Evolutionary conservation across 1,139 yeast species (phyloP), one percentile per base, ranked within the genome.

Genomic region (Debaryomyces nepalensis): DNA sequence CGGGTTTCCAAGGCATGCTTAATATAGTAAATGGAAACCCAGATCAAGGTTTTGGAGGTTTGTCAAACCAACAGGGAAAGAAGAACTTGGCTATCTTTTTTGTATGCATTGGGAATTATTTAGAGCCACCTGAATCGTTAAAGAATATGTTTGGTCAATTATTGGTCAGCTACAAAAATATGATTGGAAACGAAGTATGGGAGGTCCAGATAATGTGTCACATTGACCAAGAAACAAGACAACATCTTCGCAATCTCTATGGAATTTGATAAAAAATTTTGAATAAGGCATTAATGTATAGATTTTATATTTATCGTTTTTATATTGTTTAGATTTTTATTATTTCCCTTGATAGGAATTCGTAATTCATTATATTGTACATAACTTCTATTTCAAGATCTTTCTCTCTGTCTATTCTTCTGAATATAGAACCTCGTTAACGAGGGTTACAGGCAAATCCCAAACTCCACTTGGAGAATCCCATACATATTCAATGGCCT

Each of bases 1-100:
- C 88, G 3, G 82, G 91, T 1, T 86, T 84, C 59, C 73, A 73
- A 46, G 97, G 96, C 3, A 83, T 89, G 82, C 75, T 88, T 54
- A 75, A 76, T 44, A 74, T 80, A 30, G 73, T 88, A n/a, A 70
- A 75, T 35, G 64, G 68, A 16, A 84, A 86, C 57, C 96, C 96
- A 1, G 76, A 78, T 35, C 58, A 59, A 21, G 87, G 84, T 0
- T 68, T 88, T 41, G 79, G 81, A 1, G 77, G 75, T 1, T 59
- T 73, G 37, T 62, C 73, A 11, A 75, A 68, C 45, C 69, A 65
- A 40, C 73, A 73, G 40, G 78, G 79, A 4, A 70, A 68, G 44
- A 68, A 68, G 52, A 70, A 75, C 38, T 68, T 87, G 45, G 72
- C 80, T 26, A 66, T 73, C 33, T 82, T 88, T 48, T 64, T 87